Base-by-base conservation (phyloP, 805 yeast species). In the Yarrowia sp. region DNA sequence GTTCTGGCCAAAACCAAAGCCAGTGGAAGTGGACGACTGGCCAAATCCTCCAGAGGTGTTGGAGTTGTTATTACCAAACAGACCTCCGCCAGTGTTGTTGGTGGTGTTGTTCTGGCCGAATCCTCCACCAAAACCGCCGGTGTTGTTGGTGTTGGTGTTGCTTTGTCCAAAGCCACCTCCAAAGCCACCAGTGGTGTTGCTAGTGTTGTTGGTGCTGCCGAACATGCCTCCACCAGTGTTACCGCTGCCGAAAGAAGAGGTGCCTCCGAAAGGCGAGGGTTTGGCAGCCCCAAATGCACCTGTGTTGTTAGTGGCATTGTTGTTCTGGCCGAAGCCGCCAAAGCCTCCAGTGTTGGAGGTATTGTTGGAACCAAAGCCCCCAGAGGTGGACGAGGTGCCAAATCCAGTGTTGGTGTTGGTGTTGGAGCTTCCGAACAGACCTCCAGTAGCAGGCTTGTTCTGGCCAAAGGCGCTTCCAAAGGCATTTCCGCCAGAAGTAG, bases 141-240 rank as follows among this genome's bases (percentile, higher is more conserved):
- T 46, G 22, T 46, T 41, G 66, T 28, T 22, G 17, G 65, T 61
- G 54, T 58, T 48, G 33, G 43, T 16, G 67, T 58, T 69, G 48
- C 67, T 70, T 28, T 66, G 68, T 16, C 82, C 83, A 69, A 81
- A 80, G 43, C 82, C 81, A 17, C 79, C 78, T 16, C 69, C 68
- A 3, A 71, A 26, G 30, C 66, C 38, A 35, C 62, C 59, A 8
- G 69, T 72, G 54, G 71, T 71, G 43, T 70, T 68, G 35, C 43
- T 5, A 32, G 54, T 21, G 54, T 48, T 48, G 51, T 28, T 46
- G 44, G 66, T 69, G 49, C 66, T 70, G 40, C 82, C 83, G 69
- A 81, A 80, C 48, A 79, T 65, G 1, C 82, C 81, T 24, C 79
- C 78, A 9, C 69, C 67, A 2, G 71, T 24, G 41, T 64, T 41